Conservation (phyloP, 2,329 filamentous ascomycete species). For the Coniochaeta hoffmannii region DNA sequence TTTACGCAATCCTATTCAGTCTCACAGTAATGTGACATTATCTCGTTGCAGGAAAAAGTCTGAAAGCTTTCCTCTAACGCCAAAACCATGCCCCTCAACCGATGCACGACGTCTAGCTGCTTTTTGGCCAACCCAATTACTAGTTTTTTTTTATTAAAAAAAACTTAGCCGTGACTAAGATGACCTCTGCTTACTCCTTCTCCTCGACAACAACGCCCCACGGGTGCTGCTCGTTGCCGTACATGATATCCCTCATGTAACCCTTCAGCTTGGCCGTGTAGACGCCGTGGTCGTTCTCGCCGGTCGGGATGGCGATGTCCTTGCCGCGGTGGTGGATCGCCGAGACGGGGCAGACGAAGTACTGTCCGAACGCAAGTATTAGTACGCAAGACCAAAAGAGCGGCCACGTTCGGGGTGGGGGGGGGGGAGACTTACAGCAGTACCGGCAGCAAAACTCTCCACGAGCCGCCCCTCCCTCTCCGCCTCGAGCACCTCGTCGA, state of each 20-base stretch:
- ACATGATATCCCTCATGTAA: slow-evolving; percentile 68
- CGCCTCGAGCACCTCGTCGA: slow-evolving; percentile 68
- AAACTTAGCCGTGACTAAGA: not conserved
- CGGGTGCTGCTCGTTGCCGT: slow-evolving; percentile 57
- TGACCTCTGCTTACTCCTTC: slow-evolving; percentile 4
- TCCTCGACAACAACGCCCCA: slow-evolving; percentile 67
- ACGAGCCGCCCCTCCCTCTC: slow-evolving; percentile 67
- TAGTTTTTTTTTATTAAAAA: not conserved
- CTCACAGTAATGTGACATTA: no score
- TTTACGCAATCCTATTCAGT: no score
- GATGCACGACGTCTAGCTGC: no score
- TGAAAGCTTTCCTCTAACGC: no score
- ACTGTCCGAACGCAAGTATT: slow-evolving; percentile 31
- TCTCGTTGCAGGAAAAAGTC: no score
- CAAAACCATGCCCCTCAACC: no score
- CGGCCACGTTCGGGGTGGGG: not conserved
- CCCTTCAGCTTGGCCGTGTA: slow-evolving; percentile 57
- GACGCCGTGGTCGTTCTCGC: slow-evolving; percentile 41
- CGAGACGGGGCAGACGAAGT: slow-evolving; percentile 63
- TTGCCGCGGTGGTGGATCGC: slow-evolving; percentile 60
- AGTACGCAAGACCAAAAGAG: not conserved
- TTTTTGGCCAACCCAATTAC: no score
- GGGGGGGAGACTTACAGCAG: slow-evolving; percentile 56
- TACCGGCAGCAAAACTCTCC: slow-evolving; percentile 82
- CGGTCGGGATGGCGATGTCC: slow-evolving; percentile 57